Base-by-base conservation (phyloP, 2,329 filamentous ascomycete genomes). In the Talaromyces sp. region DNA sequence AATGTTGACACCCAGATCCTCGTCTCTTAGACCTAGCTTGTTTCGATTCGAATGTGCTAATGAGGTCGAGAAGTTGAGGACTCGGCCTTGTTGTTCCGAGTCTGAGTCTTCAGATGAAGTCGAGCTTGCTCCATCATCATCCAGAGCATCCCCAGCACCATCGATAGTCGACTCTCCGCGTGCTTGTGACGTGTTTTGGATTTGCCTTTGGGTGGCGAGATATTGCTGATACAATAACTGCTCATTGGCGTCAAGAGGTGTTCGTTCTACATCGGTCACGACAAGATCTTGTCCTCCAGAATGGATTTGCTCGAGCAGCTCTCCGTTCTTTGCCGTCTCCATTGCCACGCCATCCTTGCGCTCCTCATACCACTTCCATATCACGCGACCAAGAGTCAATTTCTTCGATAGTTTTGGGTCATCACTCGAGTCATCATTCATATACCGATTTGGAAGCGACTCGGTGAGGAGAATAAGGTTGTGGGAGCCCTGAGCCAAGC, bases 381-480 rank as follows among this genome's bases (percentile, higher is more conserved):
- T 78, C 59, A 86, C 89, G 64, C 86, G 82, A 13, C 90, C 90
- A 31, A 96, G 78, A 0, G 86, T 89, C 10, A 82, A 78, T 57
- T 73, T 77, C 19, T 77, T 74, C 19, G 75, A 72, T 14, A 65
- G 70, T 55, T 65, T 63, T 21, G 55, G 66, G 27, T 64, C 63
- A 55, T 65, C 58, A 52, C 19, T 52, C 14, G 49, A 27, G 43
- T 46, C 43, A 55, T 61, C 38, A 60, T 58, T 56, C 62, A 64
- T 56, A 68, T 69, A 63, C 59, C 62, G 69, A 50, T 63, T 69
- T 54, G 68, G 70, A 61, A 76, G 68, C 7, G 87, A 85, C 68
- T 98, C 93, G 0, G 93, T 97, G 50, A 99, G 77, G 58, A 99
- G 86, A 38, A 99, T 84, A 52, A 98, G 78, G 71, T 97, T 99